Evolutionary conservation across 495 filamentous ascomycete genomes (phyloP), one percentile per base, ranked within the genome.

Genomic region (Daldinia bambusicola): DNA sequence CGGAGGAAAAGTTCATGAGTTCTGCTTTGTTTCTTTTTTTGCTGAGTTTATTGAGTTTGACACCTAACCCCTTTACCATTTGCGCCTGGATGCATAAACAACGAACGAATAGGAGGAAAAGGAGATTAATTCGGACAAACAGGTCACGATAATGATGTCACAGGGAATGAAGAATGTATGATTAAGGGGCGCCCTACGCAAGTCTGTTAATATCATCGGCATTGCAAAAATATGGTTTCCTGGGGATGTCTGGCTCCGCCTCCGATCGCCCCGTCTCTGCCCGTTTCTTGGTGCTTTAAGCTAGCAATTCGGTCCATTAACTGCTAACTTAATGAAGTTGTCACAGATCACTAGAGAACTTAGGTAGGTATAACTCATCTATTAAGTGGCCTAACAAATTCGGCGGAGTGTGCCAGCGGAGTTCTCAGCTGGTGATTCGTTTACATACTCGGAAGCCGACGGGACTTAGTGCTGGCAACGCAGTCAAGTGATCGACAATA

Each of bases 161-260:
- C 37, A 57, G 32, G 20, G 52, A 40, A 65, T 2, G 70, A 48
- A 58, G n/a, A 45, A 69, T 73, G 61, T 69, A 69, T 48, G 51
- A 58, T 66, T 62, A 62, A 7, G 30, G 63, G 34, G 26, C 37
- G 52, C 13, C 50, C 55, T 69, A 50, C 45, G 62, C 52, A 58
- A 69, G 61, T 69, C 65, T 66, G 66, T 73, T 62, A 69, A 69
- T 73, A 73, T n/a, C 6, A 69, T 65, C 58, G 18, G 14, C 40
- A 60, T 62, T 26, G 22, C 41, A 58, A 13, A 38, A 18, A 20
- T 48, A 48, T 7, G 20, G 1, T 48, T 22, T 48, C 43, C 18
- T 48, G 20, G 43, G 20, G 20, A 48, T 48, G 18, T 48, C 22
- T 16, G 9, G 43, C 14, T 48, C 20, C 43, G 18, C 9, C 43